Conservation (phyloP, 148 eudicot species). For the Chenopodium album region DNA sequence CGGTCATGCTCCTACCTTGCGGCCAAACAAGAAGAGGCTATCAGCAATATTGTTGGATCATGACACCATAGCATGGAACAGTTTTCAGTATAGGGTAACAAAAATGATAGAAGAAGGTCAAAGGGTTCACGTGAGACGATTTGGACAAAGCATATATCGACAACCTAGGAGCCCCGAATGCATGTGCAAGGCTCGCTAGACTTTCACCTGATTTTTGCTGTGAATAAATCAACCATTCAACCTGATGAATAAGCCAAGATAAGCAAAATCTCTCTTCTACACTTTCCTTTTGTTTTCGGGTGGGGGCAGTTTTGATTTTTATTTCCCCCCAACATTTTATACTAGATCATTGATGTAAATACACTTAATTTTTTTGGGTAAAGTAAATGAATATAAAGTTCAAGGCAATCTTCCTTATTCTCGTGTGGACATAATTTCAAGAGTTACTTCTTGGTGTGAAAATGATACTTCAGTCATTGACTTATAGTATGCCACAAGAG, state of each 20-base stretch:
- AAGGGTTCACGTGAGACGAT: slow-evolving; percentile 43
- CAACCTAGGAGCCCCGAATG: slow-evolving; percentile 79
- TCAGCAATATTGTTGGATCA: slow-evolving; percentile 61
- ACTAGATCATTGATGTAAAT: slow-evolving; percentile 6
- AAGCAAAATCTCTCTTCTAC: neutral
- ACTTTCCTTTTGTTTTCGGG: neutral
- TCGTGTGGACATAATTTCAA: neutral
- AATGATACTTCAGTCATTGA: too few relatives aligned
- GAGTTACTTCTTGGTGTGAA: neutral
- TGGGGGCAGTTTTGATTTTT: slow-evolving; percentile 11
- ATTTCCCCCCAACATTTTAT: neutral
- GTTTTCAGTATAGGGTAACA: slow-evolving; percentile 53
- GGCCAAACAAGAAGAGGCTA: slow-evolving; percentile 84
- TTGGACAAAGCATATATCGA: slow-evolving; percentile 73
- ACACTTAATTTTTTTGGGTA: neutral
- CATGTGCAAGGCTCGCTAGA: slow-evolving; percentile 63
- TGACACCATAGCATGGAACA: slow-evolving; percentile 57
- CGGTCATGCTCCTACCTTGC: slow-evolving; percentile 70
- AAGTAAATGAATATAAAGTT: neutral
- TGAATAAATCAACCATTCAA: neutral
- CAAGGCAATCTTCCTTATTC: neutral
- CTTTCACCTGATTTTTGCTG: neutral
- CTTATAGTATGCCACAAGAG: too few relatives aligned
- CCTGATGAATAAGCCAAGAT: neutral
- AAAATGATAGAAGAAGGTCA: slow-evolving; percentile 78